These are phyloP conservation scores for Raffaelea ambrosiae DNA, from an alignment of 2,329 filamentous ascomycete genomes.

Conservation along the genomic window DNA sequence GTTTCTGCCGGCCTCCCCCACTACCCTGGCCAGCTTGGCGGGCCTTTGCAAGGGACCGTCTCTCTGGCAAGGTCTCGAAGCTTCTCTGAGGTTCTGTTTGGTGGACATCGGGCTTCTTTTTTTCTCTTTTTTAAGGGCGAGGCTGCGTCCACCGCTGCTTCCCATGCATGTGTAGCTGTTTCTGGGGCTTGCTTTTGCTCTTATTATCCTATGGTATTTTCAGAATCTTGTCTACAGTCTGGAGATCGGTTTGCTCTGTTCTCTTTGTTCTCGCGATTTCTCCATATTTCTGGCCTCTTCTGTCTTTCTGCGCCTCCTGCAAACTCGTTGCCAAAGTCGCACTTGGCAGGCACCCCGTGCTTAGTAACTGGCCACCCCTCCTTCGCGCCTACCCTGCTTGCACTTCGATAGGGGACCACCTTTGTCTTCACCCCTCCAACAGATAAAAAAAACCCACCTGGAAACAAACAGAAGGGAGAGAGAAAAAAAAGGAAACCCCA, in stretches of 20 bases:
- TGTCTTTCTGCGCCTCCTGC: too few relatives aligned
- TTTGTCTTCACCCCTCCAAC: not conserved
- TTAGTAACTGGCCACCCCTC: constrained; percentile 5
- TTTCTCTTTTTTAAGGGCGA: too few relatives aligned
- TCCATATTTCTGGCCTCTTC: too few relatives aligned
- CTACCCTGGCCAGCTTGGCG: not conserved
- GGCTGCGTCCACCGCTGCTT: too few relatives aligned
- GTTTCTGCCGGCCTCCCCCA: not conserved
- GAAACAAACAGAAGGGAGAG: not conserved
- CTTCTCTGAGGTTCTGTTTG: constrained; percentile 4
- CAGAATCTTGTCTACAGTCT: too few relatives aligned
- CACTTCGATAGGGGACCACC: not conserved
- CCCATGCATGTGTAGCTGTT: too few relatives aligned
- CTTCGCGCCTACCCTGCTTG: not conserved
- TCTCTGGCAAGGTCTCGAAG: constrained; percentile 4
- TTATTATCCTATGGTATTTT: too few relatives aligned
- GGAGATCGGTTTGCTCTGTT: too few relatives aligned
- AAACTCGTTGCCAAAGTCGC: not conserved
- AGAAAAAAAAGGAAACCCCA: not conserved
- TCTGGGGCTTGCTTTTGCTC: too few relatives aligned
- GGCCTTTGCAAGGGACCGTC: not conserved
- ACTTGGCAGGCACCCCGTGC: not conserved
- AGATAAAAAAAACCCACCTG: not conserved
- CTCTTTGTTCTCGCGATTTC: too few relatives aligned
- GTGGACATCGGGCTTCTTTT: too few relatives aligned